Evolutionary conservation across 225 moss, liverwort and hornwort genomes (phyloP), one percentile per base, ranked within the genome.

Genomic region (Antitrichia curtipendula): DNA sequence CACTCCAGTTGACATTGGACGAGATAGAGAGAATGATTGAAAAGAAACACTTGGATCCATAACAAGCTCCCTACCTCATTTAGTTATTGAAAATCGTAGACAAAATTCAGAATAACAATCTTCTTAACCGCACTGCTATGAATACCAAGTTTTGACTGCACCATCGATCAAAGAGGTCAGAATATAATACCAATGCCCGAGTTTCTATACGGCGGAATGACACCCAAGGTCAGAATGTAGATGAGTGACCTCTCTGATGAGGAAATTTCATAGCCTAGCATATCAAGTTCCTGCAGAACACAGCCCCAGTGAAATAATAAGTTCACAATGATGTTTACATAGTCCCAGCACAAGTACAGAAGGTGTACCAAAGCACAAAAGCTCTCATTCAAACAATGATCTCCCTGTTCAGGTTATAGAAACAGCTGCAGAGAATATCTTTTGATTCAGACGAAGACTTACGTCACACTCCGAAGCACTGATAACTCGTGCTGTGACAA

Each of bases 141-240:
- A 81, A 75, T 73, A 82, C 41, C 52, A 82, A 84, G 57, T 76
- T 45, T 81, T 76, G 29, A 86, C 60, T 73, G 74, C 84, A 87
- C 34, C 74, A 43, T 86, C 86, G 47, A 82, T 87, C 77, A 87
- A 50, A 79, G 81, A 84, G 87, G 81, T 89, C 75, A 91, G 89
- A 83, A 78, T 58, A 63, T 40, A 85, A 68, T 92, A 98, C 96
- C 98, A 86, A 96, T 96, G 91, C 96, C 95, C 85, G 92, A 90
- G 88, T 96, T 98, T 54, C 95, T 94, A 82, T 98, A 98, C 40
- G 96, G 96, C 80, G 95, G 92, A 78, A 95, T 94, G 62, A 98
- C 96, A 88, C 98, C 98, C 88, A 97, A 90, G 36, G 98, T 98
- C 91, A 97, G 86, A 27, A 98, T 95, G 91, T 98, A 98, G 69